Conservation (phyloP, 2,329 filamentous ascomycete genomes). For the Pseudogymnoascus sp. region DNA sequence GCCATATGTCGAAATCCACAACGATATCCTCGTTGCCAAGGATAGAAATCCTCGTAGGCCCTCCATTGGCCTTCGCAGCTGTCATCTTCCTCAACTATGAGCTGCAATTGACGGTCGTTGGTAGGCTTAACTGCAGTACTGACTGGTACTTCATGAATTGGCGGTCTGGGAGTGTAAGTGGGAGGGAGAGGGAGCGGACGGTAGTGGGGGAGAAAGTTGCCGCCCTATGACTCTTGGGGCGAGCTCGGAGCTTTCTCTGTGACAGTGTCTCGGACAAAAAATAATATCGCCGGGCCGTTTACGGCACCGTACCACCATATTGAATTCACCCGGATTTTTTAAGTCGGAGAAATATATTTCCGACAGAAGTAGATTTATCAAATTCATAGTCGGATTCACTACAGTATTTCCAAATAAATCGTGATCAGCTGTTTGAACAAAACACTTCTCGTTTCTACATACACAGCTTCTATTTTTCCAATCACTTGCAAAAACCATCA, state of each 20-base stretch:
- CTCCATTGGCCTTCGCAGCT: slow-evolving; percentile 10
- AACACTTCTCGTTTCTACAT: slow-evolving; percentile 4
- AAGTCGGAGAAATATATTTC: neutral
- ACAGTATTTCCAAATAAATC: neutral
- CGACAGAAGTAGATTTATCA: neutral
- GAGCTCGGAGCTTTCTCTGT: slow-evolving; percentile 1
- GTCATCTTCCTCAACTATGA: slow-evolving; percentile 4
- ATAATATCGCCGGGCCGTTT: slow-evolving; percentile 1
- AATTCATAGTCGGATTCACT: neutral
- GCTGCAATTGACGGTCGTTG: slow-evolving; percentile 5
- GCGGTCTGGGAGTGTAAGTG: neutral
- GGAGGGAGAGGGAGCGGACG: neutral
- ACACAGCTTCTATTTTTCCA: slow-evolving; percentile 5
- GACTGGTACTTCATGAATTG: slow-evolving; percentile 6
- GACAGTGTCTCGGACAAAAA: neutral
- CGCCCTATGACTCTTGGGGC: slow-evolving; percentile 8
- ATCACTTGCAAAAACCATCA: slow-evolving; percentile 6
- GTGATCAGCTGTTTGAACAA: slow-evolving; percentile 1
- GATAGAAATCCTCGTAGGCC: slow-evolving; percentile 61
- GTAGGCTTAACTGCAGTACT: slow-evolving; percentile 6
- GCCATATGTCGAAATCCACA: slow-evolving; percentile 86
- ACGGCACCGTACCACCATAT: neutral
- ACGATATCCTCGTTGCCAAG: slow-evolving; percentile 85
- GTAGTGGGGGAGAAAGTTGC: neutral
- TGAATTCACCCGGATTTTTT: neutral